Evolutionary conservation across 108 stramenopile genomes (phyloP).

Genomic region (Pseudonitzschia pungens): DNA sequence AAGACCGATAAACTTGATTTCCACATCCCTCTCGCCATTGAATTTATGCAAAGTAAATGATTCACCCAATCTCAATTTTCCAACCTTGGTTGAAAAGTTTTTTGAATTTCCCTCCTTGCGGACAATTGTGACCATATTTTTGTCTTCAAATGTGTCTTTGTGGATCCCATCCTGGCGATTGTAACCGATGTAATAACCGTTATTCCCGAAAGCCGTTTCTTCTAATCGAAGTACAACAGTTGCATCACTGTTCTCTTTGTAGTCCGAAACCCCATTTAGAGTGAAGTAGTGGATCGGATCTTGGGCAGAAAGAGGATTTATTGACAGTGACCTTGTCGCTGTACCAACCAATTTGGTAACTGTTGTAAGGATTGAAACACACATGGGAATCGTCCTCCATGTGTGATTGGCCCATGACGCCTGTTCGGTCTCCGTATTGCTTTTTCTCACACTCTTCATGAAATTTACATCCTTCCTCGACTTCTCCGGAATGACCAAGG

Average conservation of each 20-base stretch:
- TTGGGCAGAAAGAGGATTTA: too few relatives aligned
- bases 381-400: background rate
- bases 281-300: background rate
- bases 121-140: background rate
- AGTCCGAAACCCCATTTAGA: background rate
- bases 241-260: background rate
- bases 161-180: slow-evolving; percentile 2
- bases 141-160: background rate
- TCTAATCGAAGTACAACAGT: background rate
- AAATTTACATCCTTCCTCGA: slow-evolving; percentile 26
- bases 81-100: background rate
- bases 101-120: background rate
- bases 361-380: too few relatives aligned
- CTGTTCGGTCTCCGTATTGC: slow-evolving; percentile 54
- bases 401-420: slow-evolving; percentile 12
- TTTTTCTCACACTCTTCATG: slow-evolving; percentile 22
- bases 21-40: background rate
- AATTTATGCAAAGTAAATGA: background rate
- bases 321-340: background rate
- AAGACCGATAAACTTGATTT: background rate
- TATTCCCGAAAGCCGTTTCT: background rate
- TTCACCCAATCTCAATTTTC: background rate
- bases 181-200: background rate
- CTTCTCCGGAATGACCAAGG: slow-evolving; percentile 50
- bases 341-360: background rate